Conservation (phyloP, 257 asterid genomes). For the Solanum virginianum region DNA sequence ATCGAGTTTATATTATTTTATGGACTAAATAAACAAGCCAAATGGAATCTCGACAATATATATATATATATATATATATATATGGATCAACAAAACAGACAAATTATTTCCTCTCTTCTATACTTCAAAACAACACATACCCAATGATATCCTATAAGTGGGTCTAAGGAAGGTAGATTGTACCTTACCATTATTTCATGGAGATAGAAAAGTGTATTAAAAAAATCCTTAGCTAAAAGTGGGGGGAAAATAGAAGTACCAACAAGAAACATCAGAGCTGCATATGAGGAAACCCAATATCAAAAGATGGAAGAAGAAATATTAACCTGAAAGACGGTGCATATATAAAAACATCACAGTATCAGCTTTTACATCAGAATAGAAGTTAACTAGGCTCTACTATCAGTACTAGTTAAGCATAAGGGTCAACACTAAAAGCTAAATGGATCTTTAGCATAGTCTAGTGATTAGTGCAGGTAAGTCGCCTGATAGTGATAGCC, state of each 20-base stretch:
- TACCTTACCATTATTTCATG: too few relatives aligned
- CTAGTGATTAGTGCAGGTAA: constrained; percentile 89
- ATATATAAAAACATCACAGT: constrained; percentile 21
- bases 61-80: too few relatives aligned
- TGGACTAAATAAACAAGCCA: too few relatives aligned
- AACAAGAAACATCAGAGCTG: not conserved
- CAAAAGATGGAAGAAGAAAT: not conserved
- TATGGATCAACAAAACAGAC: too few relatives aligned
- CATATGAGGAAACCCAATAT: not conserved
- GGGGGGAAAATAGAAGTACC: not conserved
- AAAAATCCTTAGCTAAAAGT: too few relatives aligned
- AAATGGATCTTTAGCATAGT: constrained; percentile 31
- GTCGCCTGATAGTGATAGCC: constrained; percentile 94
- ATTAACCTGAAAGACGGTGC: constrained; percentile 7
- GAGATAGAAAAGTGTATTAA: too few relatives aligned
- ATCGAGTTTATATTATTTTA: too few relatives aligned
- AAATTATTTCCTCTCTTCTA: too few relatives aligned
- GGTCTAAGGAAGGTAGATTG: too few relatives aligned
- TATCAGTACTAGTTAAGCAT: constrained; percentile 43
- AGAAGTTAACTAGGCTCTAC: constrained; percentile 39
- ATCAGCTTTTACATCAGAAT: constrained; percentile 66
- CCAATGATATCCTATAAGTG: too few relatives aligned
- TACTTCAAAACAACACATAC: too few relatives aligned
- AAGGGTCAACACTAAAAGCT: constrained; percentile 63
- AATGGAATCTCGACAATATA: too few relatives aligned